These are phyloP conservation scores for Celoporthe dispersa DNA, from an alignment of 2,329 filamentous ascomycete species.

Conservation along the genomic window DNA sequence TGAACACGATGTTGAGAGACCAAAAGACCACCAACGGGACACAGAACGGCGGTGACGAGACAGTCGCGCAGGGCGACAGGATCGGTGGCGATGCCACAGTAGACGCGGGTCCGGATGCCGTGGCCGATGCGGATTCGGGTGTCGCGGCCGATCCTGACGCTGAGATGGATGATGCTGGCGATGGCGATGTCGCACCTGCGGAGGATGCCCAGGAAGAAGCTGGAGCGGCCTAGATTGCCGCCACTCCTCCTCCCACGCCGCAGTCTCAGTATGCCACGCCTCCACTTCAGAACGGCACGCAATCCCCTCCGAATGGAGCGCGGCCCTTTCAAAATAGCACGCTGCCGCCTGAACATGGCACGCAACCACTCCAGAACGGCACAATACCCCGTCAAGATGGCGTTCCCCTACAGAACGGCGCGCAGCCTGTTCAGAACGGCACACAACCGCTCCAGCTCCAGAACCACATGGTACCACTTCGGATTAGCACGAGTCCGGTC, in stretches of 20 bases:
- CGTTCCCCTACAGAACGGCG: neutral
- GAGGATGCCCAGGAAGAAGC: slow-evolving; percentile 19
- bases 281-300: neutral
- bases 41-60: slow-evolving; percentile 37
- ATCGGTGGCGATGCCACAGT: slow-evolving; percentile 30
- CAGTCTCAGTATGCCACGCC: neutral
- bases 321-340: neutral
- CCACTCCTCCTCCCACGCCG: neutral
- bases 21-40: slow-evolving; percentile 47
- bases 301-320: neutral
- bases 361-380: too few relatives aligned
- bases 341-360: neutral
- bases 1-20: slow-evolving; percentile 68
- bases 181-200: slow-evolving; percentile 2
- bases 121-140: neutral
- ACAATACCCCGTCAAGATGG: too few relatives aligned
- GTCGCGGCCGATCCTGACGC: slow-evolving; percentile 11
- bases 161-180: slow-evolving; percentile 5
- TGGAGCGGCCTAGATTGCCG: slow-evolving; percentile 2
- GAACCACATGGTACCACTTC: neutral
- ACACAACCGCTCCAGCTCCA: too few relatives aligned
- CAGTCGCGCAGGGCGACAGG: slow-evolving; percentile 39
- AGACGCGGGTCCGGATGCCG: neutral
- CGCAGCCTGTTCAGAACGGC: too few relatives aligned
- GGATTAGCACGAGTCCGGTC: neutral